A percentile compares a stretch with the other conserved stretches of the same genome.
Evolutionary conservation across 2,329 filamentous ascomycete genomes (phyloP).

Genomic region (Kalmusia sp.): DNA sequence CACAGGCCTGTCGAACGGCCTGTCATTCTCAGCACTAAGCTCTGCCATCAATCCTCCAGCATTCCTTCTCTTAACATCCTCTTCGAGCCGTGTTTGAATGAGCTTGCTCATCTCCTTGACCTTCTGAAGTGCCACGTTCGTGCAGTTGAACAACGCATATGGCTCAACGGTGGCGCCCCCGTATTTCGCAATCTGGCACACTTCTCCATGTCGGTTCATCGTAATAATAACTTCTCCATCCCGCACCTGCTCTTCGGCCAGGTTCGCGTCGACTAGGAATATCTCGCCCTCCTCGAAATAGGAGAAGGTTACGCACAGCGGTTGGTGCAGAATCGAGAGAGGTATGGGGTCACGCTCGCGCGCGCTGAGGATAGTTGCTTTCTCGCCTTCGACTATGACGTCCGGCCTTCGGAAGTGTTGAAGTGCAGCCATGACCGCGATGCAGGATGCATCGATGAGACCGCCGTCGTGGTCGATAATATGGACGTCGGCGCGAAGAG

Average conservation of each 20-base stretch:
- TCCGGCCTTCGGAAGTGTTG: constrained; percentile 93
- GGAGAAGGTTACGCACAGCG: constrained; percentile 88
- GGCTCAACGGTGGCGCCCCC: constrained; percentile 86
- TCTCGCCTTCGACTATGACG: constrained; percentile 83
- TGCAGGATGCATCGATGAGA: constrained; percentile 82
- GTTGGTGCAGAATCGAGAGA: constrained; percentile 88
- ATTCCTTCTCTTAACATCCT: constrained; percentile 80
- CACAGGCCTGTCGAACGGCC: constrained; percentile 54
- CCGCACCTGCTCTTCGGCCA: constrained; percentile 78
- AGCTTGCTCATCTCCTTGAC: constrained; percentile 80
- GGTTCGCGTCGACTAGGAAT: constrained; percentile 74
- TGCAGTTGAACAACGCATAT: constrained; percentile 76
- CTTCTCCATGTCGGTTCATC: constrained; percentile 86
- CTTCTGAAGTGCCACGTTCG: constrained; percentile 75
- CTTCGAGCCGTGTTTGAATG: constrained; percentile 75
- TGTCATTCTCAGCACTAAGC: constrained; percentile 83
- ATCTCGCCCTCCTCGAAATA: constrained; percentile 79
- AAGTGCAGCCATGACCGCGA: constrained; percentile 85
- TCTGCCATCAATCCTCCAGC: constrained; percentile 81
- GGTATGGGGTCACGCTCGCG: constrained; percentile 90
- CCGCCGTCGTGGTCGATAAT: constrained; percentile 91
- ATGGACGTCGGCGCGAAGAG: constrained; percentile 88
- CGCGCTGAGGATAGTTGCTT: constrained; percentile 81
- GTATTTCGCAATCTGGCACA: constrained; percentile 90
- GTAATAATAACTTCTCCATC: constrained; percentile 80